Base-by-base conservation (phyloP, 345 rosid species). In the Eutrema yunnanense region DNA sequence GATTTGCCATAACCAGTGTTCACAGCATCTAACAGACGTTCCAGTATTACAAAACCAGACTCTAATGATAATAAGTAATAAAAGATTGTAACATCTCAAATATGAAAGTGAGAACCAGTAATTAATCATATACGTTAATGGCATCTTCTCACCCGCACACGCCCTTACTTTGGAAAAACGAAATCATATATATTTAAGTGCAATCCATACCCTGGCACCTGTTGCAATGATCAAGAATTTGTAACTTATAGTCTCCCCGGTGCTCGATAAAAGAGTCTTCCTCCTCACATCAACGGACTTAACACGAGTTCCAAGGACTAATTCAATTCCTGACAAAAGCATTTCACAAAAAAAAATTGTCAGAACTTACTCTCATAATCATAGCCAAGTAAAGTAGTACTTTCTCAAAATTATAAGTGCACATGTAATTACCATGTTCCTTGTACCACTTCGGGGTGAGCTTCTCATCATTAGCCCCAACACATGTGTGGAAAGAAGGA, bases 401-500 rank as follows among this genome's bases (percentile, higher is more conserved):
- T 56, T 41, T 62, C 4, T 19, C 36, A 6, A 47, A 30, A 38
- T 5, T 54, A 48, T 49, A 63, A 13, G 12, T 7, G 54, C n/a
- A 38, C 38, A 38, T 38, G 61, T 69, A 40, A 64, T 82, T 87
- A 95, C 99, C 99, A 73, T 85, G 87, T 49, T 90, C 92, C 78
- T 88, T 86, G 80, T 95, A 95, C 98, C 98, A 92, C 75, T 90
- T 92, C 10, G 86, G 88, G 42, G 96, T 88, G 32, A 92, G 80
- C 75, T 85, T 92, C 83, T 95, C 98, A 79, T 92, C 99, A 71
- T 87, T 81, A 67, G 87, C 88, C 77, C 92, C 99, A 67, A 95
- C 96, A 78, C 99, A 92, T 56, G 99, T 95, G 85, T 92, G 98
- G 81, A 95, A 95, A 62, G 96, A 80, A 79, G 99, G 99, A 80